Evolutionary conservation across 106 monocot species (phyloP).

Genomic region (Agapanthus africanus): DNA sequence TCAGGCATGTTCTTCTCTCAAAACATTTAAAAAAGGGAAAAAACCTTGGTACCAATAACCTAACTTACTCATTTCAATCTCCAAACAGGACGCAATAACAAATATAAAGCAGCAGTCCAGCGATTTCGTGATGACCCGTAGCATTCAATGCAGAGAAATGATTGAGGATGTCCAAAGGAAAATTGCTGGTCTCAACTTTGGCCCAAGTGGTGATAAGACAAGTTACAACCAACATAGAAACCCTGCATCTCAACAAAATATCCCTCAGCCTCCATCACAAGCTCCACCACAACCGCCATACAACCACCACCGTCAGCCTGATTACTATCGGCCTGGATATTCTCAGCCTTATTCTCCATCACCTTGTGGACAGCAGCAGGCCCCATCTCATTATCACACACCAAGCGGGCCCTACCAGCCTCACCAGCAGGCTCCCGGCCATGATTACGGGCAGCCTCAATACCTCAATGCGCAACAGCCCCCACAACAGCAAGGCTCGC

Average conservation of each 20-base stretch:
- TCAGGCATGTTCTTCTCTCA: conserved; percentile 34
- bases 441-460: conserved; percentile 62
- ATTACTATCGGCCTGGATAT: conserved; percentile 51
- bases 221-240: conserved; percentile 29
- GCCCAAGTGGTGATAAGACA: conserved; percentile 30
- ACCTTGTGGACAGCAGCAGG: conserved; percentile 13
- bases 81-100: conserved; percentile 84
- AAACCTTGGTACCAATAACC: not conserved
- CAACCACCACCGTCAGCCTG: conserved; percentile 8
- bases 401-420: conserved; percentile 36
- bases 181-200: conserved; percentile 71
- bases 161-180: conserved; percentile 84
- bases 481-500: conserved; percentile 30
- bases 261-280: conserved; percentile 23
- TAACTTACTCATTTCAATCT: not conserved
- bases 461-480: conserved; percentile 55
- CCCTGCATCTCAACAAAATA: conserved; percentile 12
- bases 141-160: conserved; percentile 83
- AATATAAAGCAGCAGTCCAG: conserved; percentile 93
- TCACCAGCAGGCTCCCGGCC: conserved; percentile 29
- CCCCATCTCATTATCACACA: conserved; percentile 29
- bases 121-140: conserved; percentile 86
- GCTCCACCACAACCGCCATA: conserved; percentile 31
- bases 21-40: not conserved
- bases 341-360: conserved; percentile 43